Percentiles rank a stretch among this genome's conserved stretches.
Conservation (phyloP, 1,139 yeast genomes). For the Entelexis paramagnoliae region DNA sequence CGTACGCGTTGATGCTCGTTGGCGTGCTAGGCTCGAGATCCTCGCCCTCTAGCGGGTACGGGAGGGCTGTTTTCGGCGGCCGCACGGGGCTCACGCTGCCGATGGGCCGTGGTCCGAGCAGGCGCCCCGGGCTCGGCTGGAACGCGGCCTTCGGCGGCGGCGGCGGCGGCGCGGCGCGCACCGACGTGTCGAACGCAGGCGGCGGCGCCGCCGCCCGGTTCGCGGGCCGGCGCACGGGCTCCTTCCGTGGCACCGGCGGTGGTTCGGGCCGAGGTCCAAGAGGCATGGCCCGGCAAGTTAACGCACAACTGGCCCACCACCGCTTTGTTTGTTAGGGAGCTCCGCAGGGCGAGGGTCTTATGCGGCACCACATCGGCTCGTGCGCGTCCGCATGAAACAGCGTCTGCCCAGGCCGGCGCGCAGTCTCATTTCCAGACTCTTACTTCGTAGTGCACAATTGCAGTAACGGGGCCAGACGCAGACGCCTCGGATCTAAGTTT, state of each 20-base stretch:
- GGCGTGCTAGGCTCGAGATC: background rate
- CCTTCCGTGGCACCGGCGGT: constrained; percentile 16
- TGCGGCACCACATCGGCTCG: background rate
- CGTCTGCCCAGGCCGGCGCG: too few relatives aligned
- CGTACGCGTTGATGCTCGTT: background rate
- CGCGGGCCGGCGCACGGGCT: background rate
- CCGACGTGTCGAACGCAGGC: background rate
- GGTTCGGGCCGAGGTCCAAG: constrained; percentile 22
- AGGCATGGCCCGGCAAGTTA: constrained; percentile 12
- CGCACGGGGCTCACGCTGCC: constrained; percentile 2
- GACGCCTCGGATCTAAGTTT: too few relatives aligned
- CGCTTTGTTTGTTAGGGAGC: background rate
- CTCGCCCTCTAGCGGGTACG: background rate
- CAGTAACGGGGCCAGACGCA: too few relatives aligned
- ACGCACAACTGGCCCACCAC: background rate
- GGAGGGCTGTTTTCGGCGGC: background rate
- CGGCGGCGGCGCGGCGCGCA: background rate
- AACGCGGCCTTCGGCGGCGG: constrained; percentile 9
- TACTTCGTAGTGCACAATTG: too few relatives aligned
- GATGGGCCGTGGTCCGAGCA: constrained; percentile 12
- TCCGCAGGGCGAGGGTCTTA: constrained; percentile 2
- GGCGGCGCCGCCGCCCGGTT: background rate
- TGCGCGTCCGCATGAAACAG: background rate
- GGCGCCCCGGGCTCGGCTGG: background rate
- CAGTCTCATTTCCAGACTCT: too few relatives aligned